Conservation (phyloP, 2,329 filamentous ascomycete species). For the Arachnopeziza araneosa region DNA sequence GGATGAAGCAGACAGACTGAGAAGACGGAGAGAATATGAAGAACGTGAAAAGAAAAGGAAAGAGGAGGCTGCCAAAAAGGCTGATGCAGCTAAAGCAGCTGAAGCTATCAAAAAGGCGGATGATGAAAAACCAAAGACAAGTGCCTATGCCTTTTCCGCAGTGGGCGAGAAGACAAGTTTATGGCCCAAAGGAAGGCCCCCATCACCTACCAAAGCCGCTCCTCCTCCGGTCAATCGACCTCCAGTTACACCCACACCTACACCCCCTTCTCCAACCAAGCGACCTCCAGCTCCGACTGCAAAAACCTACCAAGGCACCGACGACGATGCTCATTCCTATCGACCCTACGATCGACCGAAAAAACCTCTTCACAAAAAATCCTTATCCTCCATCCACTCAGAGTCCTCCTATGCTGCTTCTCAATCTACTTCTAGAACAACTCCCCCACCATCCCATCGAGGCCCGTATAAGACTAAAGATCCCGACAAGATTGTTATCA, state of each 20-base stretch:
- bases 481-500: constrained; percentile 93
- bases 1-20: constrained; percentile 1
- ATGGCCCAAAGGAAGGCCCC: constrained; percentile 59
- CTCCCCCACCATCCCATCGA: constrained; percentile 72
- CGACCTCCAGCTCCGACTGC: constrained; percentile 43
- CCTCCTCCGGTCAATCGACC: background rate
- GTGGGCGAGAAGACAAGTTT: constrained; percentile 65
- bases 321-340: constrained; percentile 63
- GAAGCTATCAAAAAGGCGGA: constrained; percentile 15
- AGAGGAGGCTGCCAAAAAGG: constrained; percentile 29
- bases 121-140: constrained; percentile 24
- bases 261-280: constrained; percentile 33
- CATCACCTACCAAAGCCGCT: constrained; percentile 24
- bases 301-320: constrained; percentile 53
- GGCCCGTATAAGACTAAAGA: constrained; percentile 82
- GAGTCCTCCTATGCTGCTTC: constrained; percentile 85
- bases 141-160: constrained; percentile 56
- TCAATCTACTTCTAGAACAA: constrained; percentile 76
- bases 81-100: constrained; percentile 7
- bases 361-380: constrained; percentile 50
- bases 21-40: constrained; percentile 1
- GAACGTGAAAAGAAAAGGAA: constrained; percentile 19
- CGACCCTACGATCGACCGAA: constrained; percentile 70
- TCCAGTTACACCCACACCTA: constrained; percentile 11
- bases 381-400: constrained; percentile 68